These are phyloP conservation scores for Pythium phragmiticola DNA, from an alignment of 352 stramenopile genomes.

Conservation along the genomic window DNA sequence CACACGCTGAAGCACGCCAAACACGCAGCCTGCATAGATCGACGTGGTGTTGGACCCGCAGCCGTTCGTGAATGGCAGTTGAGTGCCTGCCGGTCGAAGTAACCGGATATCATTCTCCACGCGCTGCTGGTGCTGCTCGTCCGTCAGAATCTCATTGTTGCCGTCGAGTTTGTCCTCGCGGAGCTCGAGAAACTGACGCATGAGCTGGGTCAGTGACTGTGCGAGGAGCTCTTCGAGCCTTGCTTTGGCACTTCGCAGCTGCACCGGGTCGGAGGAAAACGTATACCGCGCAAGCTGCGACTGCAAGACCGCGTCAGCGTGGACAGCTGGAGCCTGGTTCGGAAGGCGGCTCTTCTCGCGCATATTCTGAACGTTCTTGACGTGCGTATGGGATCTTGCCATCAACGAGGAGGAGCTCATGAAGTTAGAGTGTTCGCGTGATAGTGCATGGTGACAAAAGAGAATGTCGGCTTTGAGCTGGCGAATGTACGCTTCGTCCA, in stretches of 20 bases:
- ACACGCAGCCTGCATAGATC: conserved; percentile 45
- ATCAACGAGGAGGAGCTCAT: background rate
- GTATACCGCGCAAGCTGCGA: conserved; percentile 45
- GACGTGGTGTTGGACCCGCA: conserved; percentile 38
- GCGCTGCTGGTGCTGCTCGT: background rate
- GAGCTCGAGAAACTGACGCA: conserved; percentile 20
- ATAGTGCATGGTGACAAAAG: conserved; percentile 33
- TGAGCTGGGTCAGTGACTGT: conserved; percentile 12
- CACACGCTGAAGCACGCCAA: conserved; percentile 43
- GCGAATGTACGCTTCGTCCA: conserved; percentile 47
- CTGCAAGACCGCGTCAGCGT: conserved; percentile 16
- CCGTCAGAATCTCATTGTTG: conserved; percentile 1
- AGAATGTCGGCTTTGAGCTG: conserved; percentile 64
- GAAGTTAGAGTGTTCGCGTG: conserved; percentile 1
- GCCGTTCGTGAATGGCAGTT: conserved; percentile 35
- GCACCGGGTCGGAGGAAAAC: conserved; percentile 40
- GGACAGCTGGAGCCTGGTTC: background rate
- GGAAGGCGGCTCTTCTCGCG: conserved; percentile 33
- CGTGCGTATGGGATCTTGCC: conserved; percentile 37
- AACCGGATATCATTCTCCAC: background rate
- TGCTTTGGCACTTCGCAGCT: conserved; percentile 31
- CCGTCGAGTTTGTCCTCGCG: conserved; percentile 4
- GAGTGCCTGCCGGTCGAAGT: conserved; percentile 1
- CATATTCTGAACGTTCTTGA: conserved; percentile 66
- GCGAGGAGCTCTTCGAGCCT: conserved; percentile 21